A percentile compares a stretch with the other conserved stretches of the same genome.
Conservation (phyloP, 768 basidiomycete species). For the Tulasnella sp. region DNA sequence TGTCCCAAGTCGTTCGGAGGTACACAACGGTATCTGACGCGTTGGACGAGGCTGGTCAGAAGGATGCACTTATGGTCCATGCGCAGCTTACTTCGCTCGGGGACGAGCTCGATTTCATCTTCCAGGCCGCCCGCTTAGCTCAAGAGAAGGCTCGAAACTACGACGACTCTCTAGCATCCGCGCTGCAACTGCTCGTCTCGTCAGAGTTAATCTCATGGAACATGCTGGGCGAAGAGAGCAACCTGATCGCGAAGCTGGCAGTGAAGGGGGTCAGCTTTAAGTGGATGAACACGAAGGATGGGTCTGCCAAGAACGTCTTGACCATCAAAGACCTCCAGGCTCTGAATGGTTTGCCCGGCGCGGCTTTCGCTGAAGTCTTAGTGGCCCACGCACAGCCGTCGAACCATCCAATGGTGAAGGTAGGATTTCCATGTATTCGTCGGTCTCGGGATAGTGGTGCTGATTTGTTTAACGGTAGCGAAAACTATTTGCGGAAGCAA, state of each 20-base stretch:
- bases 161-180: slow-evolving; percentile 58
- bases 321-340: slow-evolving; percentile 68
- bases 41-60: slow-evolving; percentile 32
- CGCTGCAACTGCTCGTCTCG: slow-evolving; percentile 66
- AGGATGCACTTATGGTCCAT: slow-evolving; percentile 55
- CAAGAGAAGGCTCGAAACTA: slow-evolving; percentile 52
- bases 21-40: slow-evolving; percentile 29
- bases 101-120: slow-evolving; percentile 72
- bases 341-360: slow-evolving; percentile 73
- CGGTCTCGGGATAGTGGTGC: not conserved
- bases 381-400: slow-evolving; percentile 38
- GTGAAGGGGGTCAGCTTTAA: slow-evolving; percentile 66
- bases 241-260: slow-evolving; percentile 76
- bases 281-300: slow-evolving; percentile 79
- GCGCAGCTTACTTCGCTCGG: slow-evolving; percentile 60
- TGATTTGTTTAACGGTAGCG: slow-evolving; percentile 32
- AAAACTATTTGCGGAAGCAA: slow-evolving; percentile 60
- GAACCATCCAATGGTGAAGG: slow-evolving; percentile 63
- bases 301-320: slow-evolving; percentile 70
- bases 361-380: slow-evolving; percentile 79
- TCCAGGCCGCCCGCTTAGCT: slow-evolving; percentile 74
- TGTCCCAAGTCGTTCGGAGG: slow-evolving; percentile 31
- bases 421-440: slow-evolving; percentile 21
- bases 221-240: slow-evolving; percentile 65
- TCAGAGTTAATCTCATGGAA: slow-evolving; percentile 85